These are phyloP conservation scores for Canariomyces notabilis DNA, from an alignment of 2,329 filamentous ascomycete genomes.

Conservation along the genomic window DNA sequence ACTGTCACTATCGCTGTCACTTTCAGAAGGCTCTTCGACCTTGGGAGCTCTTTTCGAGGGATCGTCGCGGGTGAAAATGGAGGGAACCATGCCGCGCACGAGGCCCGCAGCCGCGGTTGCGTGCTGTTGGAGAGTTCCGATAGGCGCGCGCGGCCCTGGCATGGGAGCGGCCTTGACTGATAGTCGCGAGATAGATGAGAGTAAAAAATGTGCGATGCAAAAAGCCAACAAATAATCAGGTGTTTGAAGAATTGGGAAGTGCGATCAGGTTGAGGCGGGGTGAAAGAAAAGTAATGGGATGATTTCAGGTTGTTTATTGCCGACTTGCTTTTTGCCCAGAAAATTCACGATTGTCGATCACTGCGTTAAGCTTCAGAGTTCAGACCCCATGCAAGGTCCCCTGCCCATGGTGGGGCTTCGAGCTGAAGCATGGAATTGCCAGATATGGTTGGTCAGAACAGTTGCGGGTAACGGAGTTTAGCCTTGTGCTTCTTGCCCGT, in stretches of 20 bases:
- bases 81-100: conserved; percentile 17
- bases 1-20: conserved; percentile 19
- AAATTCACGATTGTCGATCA: conserved; percentile 2
- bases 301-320: background rate
- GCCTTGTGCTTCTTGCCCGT: background rate
- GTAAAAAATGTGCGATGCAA: background rate
- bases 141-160: conserved; percentile 28
- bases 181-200: background rate
- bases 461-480: background rate
- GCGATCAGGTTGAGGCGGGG: background rate
- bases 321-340: conserved; percentile 7
- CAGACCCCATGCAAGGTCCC: conserved; percentile 6
- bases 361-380: too few relatives aligned
- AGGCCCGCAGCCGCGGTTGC: conserved; percentile 22
- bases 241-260: background rate
- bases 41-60: conserved; percentile 15
- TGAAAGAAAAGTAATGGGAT: background rate
- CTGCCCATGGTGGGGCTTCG: conserved; percentile 14
- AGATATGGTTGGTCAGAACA: conserved; percentile 19
- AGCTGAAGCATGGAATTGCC: conserved; percentile 7
- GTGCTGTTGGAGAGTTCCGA: conserved; percentile 29
- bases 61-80: conserved; percentile 11
- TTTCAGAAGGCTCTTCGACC: conserved; percentile 9
- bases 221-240: background rate
- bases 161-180: conserved; percentile 17